phyloP scores from a whole-genome alignment of 2,329 filamentous ascomycete genomes.

The Raffaelea arxii region DNA sequence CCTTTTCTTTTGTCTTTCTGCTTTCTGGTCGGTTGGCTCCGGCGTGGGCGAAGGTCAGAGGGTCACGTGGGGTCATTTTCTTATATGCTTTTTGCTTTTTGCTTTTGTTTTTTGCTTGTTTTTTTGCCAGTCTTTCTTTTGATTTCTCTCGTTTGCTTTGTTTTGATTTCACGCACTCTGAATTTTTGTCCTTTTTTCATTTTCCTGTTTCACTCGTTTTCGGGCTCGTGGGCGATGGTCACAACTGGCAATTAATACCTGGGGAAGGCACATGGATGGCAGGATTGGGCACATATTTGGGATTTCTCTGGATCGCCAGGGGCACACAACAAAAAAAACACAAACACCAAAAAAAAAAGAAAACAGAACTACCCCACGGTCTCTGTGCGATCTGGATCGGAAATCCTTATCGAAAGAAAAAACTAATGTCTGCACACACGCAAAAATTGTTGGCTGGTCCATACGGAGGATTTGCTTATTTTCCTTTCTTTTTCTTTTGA shows the following conservation, averaged over 20 bases:
- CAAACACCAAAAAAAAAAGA: no score
- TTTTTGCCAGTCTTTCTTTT: slow-evolving; percentile 7
- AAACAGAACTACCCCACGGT: no score
- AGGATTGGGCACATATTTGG: slow-evolving; percentile 25
- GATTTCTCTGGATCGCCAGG: slow-evolving; percentile 27
- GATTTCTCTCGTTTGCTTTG: neutral
- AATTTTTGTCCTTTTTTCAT: neutral
- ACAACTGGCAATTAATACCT: no score
- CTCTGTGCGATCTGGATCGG: slow-evolving; percentile 14
- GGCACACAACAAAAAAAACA: no score
- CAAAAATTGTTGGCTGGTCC: slow-evolving; percentile 39
- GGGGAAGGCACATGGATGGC: no score
- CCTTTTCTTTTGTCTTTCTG: slow-evolving; percentile 9
- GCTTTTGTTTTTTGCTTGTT: neutral
- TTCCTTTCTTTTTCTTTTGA: no score
- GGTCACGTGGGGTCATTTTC: slow-evolving; percentile 6
- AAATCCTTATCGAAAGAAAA: slow-evolving; percentile 16
- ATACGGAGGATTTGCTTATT: slow-evolving; percentile 30
- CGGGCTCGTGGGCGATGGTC: neutral
- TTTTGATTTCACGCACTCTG: neutral
- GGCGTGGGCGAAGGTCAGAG: slow-evolving; percentile 10
- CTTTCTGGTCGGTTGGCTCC: slow-evolving; percentile 10
- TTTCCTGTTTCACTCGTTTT: slow-evolving; percentile 12
- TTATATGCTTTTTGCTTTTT: neutral
- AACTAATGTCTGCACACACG: slow-evolving; percentile 33